Evolutionary conservation across 1,284 basidiomycete genomes (phyloP).

Genomic region (Pseudozyma sp.): DNA sequence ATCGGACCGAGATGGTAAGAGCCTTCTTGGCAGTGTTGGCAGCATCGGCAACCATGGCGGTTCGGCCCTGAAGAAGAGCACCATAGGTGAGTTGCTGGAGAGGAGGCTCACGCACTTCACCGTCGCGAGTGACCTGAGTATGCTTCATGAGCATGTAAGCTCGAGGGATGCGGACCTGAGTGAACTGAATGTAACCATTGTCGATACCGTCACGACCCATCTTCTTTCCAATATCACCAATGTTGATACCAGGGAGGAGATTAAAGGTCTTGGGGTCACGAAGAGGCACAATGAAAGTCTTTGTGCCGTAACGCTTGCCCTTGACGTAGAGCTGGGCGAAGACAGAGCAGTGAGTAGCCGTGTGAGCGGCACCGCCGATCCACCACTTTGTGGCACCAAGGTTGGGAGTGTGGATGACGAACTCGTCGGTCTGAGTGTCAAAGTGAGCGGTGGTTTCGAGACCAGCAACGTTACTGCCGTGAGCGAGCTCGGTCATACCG

Average conservation of each 20-base stretch:
- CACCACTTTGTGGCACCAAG: conserved; percentile 69
- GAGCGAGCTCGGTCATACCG: conserved; percentile 73
- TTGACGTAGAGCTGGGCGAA: conserved; percentile 74
- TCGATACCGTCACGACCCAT: conserved; percentile 74
- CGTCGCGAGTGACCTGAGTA: conserved; percentile 73
- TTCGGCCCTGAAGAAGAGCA: conserved; percentile 73
- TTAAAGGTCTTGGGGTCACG: conserved; percentile 72
- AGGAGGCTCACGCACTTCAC: conserved; percentile 71
- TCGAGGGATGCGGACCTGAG: conserved; percentile 74
- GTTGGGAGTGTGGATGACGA: conserved; percentile 73
- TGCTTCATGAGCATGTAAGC: conserved; percentile 76
- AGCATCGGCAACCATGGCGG: conserved; percentile 73
- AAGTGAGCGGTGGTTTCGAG: conserved; percentile 75
- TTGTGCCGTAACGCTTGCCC: conserved; percentile 73
- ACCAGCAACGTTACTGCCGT: conserved; percentile 74
- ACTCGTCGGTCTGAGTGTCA: conserved; percentile 73
- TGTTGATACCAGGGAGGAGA: conserved; percentile 72
- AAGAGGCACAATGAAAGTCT: conserved; percentile 71
- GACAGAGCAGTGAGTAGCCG: conserved; percentile 74
- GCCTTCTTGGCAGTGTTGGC: conserved; percentile 73
- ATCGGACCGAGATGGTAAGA: conserved; percentile 74
- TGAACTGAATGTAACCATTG: conserved; percentile 73
- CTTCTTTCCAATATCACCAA: conserved; percentile 75
- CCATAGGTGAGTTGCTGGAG: conserved; percentile 75
- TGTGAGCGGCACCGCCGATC: conserved; percentile 74